phyloP scores from a whole-genome alignment of 176 grass and related monocot genomes.

The Zea luxurians region DNA sequence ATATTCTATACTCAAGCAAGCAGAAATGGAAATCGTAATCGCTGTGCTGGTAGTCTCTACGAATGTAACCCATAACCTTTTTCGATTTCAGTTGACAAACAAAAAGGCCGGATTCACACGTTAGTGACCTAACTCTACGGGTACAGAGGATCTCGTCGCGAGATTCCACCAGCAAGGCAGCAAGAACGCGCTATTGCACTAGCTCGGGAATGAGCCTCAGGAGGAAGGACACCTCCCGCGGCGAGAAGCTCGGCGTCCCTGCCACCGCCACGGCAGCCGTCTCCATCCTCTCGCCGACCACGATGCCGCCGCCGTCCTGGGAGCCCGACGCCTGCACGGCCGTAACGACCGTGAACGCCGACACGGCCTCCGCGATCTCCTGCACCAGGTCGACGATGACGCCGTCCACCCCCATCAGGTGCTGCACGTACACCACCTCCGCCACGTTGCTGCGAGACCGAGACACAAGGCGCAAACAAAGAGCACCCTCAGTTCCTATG shows the following conservation, averaged over 20 bases:
- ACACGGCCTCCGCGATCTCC: conserved; percentile 66
- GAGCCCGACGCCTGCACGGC: background rate
- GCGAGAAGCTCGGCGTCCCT: conserved; percentile 53
- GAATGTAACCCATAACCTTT: background rate
- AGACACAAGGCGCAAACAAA: background rate
- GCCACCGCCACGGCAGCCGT: background rate
- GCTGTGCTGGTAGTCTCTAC: too few relatives aligned
- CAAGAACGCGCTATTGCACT: conserved; percentile 40
- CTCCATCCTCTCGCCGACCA: background rate
- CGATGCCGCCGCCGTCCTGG: background rate
- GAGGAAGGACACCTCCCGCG: conserved; percentile 58
- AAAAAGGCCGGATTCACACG: background rate
- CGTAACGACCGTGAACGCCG: conserved; percentile 26
- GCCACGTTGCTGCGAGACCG: conserved; percentile 65
- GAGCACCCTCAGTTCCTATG: background rate
- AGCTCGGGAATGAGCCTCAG: conserved; percentile 76
- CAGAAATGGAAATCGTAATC: too few relatives aligned
- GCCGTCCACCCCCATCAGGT: conserved; percentile 71
- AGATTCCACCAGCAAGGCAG: background rate
- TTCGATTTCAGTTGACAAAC: background rate
- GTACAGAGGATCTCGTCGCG: background rate
- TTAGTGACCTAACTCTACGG: background rate
- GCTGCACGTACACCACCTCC: conserved; percentile 82
- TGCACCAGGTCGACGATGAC: conserved; percentile 79
- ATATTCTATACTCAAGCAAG: too few relatives aligned